Percentiles rank a stretch among this genome's conserved stretches.
phyloP scores from a whole-genome alignment of 2,329 filamentous ascomycete species.

The Botrytis deweyae region DNA sequence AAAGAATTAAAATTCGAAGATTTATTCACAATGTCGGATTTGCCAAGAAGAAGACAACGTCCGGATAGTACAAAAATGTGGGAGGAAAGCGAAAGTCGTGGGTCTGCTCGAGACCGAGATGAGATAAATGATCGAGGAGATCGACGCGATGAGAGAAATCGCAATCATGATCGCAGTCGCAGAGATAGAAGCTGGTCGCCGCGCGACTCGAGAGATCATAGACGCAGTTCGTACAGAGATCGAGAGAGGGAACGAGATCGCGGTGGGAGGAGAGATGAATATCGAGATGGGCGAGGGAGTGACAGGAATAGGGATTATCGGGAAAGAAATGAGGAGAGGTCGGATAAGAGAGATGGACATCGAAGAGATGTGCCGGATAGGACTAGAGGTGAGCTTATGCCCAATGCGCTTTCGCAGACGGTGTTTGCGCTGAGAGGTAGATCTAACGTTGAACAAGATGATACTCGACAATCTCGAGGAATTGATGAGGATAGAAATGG shows the following conservation, averaged over 20 bases:
- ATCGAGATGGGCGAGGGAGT: conserved; percentile 29
- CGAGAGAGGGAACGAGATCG: conserved; percentile 42
- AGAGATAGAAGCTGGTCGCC: conserved; percentile 40
- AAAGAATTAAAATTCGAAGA: neutral
- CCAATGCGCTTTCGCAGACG: conserved; percentile 16
- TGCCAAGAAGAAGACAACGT: conserved; percentile 49
- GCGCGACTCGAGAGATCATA: conserved; percentile 28
- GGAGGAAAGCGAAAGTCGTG: conserved; percentile 48
- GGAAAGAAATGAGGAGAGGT: conserved; percentile 27
- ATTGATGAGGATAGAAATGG: conserved; percentile 15
- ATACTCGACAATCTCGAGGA: conserved; percentile 2
- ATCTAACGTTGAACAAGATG: conserved; percentile 21
- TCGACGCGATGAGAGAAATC: conserved; percentile 38
- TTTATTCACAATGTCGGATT: conserved; percentile 48
- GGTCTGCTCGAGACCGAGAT: conserved; percentile 41
- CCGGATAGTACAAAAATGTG: conserved; percentile 62
- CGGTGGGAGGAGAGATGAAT: conserved; percentile 28
- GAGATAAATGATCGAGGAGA: conserved; percentile 42
- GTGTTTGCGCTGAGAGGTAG: conserved; percentile 15
- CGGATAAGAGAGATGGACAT: conserved; percentile 23
- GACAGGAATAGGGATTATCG: conserved; percentile 30
- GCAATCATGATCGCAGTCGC: conserved; percentile 39
- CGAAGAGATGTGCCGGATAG: conserved; percentile 17
- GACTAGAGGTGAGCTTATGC: conserved; percentile 21
- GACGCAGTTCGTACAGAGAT: conserved; percentile 37